Conservation (phyloP, 495 filamentous ascomycete genomes). For the Podospora sp. region DNA sequence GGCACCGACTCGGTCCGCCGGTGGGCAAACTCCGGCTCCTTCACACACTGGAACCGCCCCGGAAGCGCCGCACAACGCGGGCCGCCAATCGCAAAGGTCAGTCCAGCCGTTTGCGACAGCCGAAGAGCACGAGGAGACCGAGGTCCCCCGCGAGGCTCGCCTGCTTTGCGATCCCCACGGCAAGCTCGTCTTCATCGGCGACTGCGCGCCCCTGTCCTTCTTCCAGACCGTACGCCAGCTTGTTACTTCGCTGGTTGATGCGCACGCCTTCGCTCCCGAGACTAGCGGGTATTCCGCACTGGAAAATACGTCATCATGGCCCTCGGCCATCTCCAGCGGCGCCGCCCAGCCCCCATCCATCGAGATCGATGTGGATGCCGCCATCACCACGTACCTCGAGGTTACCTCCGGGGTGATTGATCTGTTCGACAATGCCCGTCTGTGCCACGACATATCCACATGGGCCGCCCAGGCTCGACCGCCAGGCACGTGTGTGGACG, state of each 20-base stretch:
- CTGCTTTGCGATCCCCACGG: conserved; percentile 61
- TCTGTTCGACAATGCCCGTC: conserved; percentile 40
- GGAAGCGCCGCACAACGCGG: background rate
- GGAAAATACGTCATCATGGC: conserved; percentile 47
- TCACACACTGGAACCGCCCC: background rate
- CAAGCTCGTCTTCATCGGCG: conserved; percentile 67
- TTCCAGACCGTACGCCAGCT: conserved; percentile 68
- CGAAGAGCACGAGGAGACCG: conserved; percentile 46
- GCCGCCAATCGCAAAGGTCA: background rate
- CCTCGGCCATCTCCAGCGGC: background rate
- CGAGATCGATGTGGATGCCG: conserved; percentile 17
- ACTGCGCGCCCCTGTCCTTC: conserved; percentile 69
- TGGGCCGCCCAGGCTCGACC: conserved; percentile 31
- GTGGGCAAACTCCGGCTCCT: conserved; percentile 2
- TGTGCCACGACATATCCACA: conserved; percentile 32
- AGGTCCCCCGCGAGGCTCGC: conserved; percentile 52
- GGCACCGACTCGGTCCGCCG: background rate
- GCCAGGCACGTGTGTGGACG: conserved; percentile 34
- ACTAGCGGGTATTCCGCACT: conserved; percentile 65
- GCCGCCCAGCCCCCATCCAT: conserved; percentile 28
- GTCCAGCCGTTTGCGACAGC: conserved; percentile 12
- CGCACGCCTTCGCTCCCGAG: conserved; percentile 65
- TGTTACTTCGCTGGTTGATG: conserved; percentile 63
- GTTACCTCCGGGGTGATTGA: conserved; percentile 46
- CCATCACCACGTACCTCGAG: conserved; percentile 40